Evolutionary conservation across 257 asterid species (phyloP).

Genomic region (Echium plantagineum): DNA sequence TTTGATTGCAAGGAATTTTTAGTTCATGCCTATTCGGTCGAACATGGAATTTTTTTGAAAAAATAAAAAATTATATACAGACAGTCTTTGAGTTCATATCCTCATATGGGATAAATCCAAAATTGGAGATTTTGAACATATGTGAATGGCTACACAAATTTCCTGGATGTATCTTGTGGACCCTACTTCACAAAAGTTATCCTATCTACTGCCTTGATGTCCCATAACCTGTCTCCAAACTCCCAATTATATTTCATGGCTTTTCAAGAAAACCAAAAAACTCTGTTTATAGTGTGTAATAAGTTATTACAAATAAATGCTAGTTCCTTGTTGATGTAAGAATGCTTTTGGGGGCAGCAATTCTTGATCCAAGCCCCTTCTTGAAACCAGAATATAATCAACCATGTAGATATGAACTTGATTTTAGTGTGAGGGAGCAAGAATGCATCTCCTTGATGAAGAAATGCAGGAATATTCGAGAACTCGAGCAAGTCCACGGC

Average conservation of each 20-base stretch:
- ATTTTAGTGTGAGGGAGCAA: slow-evolving; percentile 41
- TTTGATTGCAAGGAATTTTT: no score
- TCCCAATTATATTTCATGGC: slow-evolving; percentile 33
- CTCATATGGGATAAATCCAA: not conserved
- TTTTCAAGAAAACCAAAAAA: not conserved
- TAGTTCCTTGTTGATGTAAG: slow-evolving; percentile 22
- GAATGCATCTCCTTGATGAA: slow-evolving; percentile 45
- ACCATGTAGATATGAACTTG: slow-evolving; percentile 25
- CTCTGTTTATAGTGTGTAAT: no score
- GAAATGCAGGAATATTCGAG: slow-evolving; percentile 38
- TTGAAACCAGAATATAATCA: slow-evolving; percentile 21
- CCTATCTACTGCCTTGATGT: slow-evolving; percentile 39
- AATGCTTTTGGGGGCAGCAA: slow-evolving; percentile 55
- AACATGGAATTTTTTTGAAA: no score
- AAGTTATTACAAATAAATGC: not conserved
- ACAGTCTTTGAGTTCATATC: no score
- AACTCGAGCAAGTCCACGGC: slow-evolving; percentile 61
- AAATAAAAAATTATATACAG: no score
- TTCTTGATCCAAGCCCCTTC: slow-evolving; percentile 41
- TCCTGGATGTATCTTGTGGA: slow-evolving; percentile 10
- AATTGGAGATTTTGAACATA: not conserved
- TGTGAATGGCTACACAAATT: slow-evolving; percentile 22
- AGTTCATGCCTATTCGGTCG: no score
- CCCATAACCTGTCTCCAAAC: slow-evolving; percentile 29
- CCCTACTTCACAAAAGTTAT: slow-evolving; percentile 35